A percentile compares a stretch with the other conserved stretches of the same genome.
Conservation (phyloP, 805 yeast genomes). For the Saturnispora diversa region DNA sequence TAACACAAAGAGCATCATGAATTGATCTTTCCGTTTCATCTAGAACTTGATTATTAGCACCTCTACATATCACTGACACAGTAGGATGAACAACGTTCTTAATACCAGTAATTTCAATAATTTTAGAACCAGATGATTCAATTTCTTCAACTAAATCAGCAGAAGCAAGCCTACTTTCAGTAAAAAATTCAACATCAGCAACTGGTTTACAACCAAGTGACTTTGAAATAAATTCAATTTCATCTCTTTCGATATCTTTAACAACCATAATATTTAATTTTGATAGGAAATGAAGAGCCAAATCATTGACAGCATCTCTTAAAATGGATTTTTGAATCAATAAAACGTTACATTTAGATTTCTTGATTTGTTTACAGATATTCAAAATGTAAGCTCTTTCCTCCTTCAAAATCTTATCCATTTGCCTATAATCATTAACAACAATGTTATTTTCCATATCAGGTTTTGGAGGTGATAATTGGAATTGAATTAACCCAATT, state of each 20-base stretch:
- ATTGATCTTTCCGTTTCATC: slow-evolving; percentile 97
- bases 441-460: slow-evolving; percentile 97
- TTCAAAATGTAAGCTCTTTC: slow-evolving; percentile 93
- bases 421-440: slow-evolving; percentile 95
- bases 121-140: slow-evolving; percentile 82
- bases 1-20: slow-evolving; percentile 95
- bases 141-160: slow-evolving; percentile 92
- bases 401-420: slow-evolving; percentile 97
- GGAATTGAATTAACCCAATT: slow-evolving; percentile 87
- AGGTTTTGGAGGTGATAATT: slow-evolving; percentile 92
- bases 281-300: slow-evolving; percentile 89
- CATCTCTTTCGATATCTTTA: slow-evolving; percentile 93
- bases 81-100: slow-evolving; percentile 53
- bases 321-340: slow-evolving; percentile 87
- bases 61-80: slow-evolving; percentile 87
- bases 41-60: slow-evolving; percentile 81
- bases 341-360: slow-evolving; percentile 90
- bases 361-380: slow-evolving; percentile 92
- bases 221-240: slow-evolving; percentile 78
- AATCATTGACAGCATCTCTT: slow-evolving; percentile 90
- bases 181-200: slow-evolving; percentile 88
- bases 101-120: slow-evolving; percentile 81
- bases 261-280: slow-evolving; percentile 91
- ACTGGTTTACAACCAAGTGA: slow-evolving; percentile 92
- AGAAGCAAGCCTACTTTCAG: slow-evolving; percentile 85